Base-by-base conservation (phyloP, 306 rosid genomes). In the Hylodesmum podocarpum region DNA sequence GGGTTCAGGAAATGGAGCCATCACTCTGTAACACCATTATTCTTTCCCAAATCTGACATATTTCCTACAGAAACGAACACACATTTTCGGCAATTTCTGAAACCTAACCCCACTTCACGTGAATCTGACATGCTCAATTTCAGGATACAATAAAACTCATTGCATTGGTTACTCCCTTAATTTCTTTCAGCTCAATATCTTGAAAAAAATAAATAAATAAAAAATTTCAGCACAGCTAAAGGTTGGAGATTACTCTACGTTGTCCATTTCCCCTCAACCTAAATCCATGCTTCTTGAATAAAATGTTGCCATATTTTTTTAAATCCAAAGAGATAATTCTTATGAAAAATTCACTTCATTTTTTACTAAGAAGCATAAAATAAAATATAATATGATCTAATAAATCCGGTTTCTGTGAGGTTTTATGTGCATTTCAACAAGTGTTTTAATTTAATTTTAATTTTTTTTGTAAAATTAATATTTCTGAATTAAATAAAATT, bases 61-160 rank as follows among this genome's bases (percentile, higher is more conserved):
- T 82, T 76, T 77, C 65, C 18, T 3, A n/a, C 75, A 53, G 39
- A 77, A 71, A 67, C 57, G 71, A 69, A 57, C 77, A 69, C 76
- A 63, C 66, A 69, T 34, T 37, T 78, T 78, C 86, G 72, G 70
- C 47, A 22, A 72, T 81, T 50, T 75, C 83, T 44, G 81, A 81
- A 78, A 55, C 73, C 41, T 47, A 78, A 31, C 84, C 84, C 86
- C 88, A 82, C 83, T 80, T 46, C 88, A 85, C 86, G 84, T 85
- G 88, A 82, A 75, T 66, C 88, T 82, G 84, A 85, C 88, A 85
- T 5, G 28, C 66, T 78, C 70, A 14, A 70, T 64, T 76, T 77
- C 82, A 71, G 75, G 28, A 79, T 27, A 73, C 70, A 57, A 39
- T 29, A 43, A 24, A 82, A 22, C 40, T 78, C 4, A 36, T 73